Base-by-base conservation (phyloP, 371 early-diverging fungal species). In the Zychaea mexicana region DNA sequence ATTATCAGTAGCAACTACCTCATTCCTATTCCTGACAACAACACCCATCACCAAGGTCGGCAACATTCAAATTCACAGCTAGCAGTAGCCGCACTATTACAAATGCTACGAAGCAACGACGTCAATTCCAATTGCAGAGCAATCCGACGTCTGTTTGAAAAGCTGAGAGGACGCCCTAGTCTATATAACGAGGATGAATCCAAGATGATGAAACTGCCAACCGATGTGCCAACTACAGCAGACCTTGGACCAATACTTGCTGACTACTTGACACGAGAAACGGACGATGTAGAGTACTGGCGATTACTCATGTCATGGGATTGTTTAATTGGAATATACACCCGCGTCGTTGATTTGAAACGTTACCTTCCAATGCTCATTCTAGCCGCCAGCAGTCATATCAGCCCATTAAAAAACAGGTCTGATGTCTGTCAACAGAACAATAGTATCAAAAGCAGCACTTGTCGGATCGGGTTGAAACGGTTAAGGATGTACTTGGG, bases 221-320 rank as follows among this genome's bases (percentile, higher is more conserved):
- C 55, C 8, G 60, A 66, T 32, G 68, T 74, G n/a, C 74, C 74
- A 1, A 36, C 64, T 21, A 55, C 53, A n/a, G 42, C 67, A 2
- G 66, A 67, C 1, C 42, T 77, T 3, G 38, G 66, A 6, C 70
- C 68, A 13, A 42, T 74, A 15, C 39, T 77, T 2, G 52, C 57
- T 42, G 60, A 60, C 7, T 67, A 64, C 6, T 24, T 77, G 0
- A 52, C 74, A 2, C 24, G 46, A 8, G 22, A 47, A 0, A 36
- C 52, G 17, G 49, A 56, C 2, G 65, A 69, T 13, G 7, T n/a
- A 0, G 31, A 36, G 9, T 22, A 73, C 19, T 69, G 66, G 39
- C 46, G 69, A 39, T 47, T 61, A 5, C 49, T 79, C 46, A 77
- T 73, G 73, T 64, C 67, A 21, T 76, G 77, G 75, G 77, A 79